Evolutionary conservation across 2,329 filamentous ascomycete species (phyloP).

Genomic region (Ceratocystiopsis minuta): DNA sequence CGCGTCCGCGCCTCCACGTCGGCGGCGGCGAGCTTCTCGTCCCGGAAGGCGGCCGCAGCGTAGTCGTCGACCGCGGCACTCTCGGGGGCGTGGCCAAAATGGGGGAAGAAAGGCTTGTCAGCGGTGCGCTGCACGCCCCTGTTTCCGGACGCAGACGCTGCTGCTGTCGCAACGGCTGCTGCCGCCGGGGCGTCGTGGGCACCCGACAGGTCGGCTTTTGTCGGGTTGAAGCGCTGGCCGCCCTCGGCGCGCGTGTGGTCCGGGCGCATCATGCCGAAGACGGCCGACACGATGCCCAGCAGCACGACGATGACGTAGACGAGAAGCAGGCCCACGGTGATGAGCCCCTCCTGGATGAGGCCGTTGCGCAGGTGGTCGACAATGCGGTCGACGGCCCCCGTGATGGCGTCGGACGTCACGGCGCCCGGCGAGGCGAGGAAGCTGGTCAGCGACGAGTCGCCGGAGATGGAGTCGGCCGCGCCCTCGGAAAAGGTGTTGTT

Average conservation of each 20-base stretch:
- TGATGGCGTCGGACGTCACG: slow-evolving; percentile 65
- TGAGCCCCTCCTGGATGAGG: slow-evolving; percentile 61
- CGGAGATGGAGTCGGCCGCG: slow-evolving; percentile 41
- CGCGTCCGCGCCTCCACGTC: too few relatives aligned
- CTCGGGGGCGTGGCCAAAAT: slow-evolving; percentile 4
- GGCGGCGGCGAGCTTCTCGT: slow-evolving; percentile 13
- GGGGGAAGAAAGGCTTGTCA: slow-evolving; percentile 3
- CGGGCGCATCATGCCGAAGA: slow-evolving; percentile 39
- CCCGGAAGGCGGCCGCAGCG: slow-evolving; percentile 8
- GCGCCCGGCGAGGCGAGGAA: slow-evolving; percentile 65
- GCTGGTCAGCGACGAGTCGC: slow-evolving; percentile 40
- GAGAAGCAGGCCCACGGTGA: slow-evolving; percentile 55
- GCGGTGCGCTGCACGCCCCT: too few relatives aligned
- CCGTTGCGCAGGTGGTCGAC: slow-evolving; percentile 45
- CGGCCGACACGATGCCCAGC: slow-evolving; percentile 50
- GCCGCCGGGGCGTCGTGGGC: neutral
- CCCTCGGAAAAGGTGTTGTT: slow-evolving; percentile 73
- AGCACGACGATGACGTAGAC: slow-evolving; percentile 66
- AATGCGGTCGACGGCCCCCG: slow-evolving; percentile 54
- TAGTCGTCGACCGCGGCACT: slow-evolving; percentile 6
- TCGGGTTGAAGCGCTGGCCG: slow-evolving; percentile 21
- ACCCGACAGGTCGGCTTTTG: neutral
- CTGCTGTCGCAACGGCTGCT: slow-evolving; percentile 13
- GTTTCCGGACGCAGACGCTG: neutral
- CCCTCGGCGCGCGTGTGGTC: slow-evolving; percentile 45